These are phyloP conservation scores for Ophiostoma sp. DNA, from an alignment of 2,329 filamentous ascomycete species.

Conservation along the genomic window DNA sequence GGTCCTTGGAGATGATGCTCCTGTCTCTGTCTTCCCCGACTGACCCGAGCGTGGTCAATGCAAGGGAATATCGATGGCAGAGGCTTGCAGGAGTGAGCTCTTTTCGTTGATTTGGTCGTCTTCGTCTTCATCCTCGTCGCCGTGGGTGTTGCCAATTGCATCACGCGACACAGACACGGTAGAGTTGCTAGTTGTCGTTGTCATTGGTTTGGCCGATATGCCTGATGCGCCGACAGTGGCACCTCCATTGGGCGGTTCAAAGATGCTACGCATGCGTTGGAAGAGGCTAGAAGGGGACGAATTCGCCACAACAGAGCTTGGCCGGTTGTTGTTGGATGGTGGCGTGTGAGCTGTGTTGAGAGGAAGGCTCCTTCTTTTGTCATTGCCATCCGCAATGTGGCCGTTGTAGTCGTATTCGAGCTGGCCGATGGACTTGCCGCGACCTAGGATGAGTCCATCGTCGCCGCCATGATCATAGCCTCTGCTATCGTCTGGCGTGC, in stretches of 20 bases:
- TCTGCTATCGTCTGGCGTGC: constrained; percentile 18
- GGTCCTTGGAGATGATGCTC: constrained; percentile 24
- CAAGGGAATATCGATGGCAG: constrained; percentile 18
- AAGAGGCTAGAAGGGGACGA: constrained; percentile 38
- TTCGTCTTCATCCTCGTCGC: constrained; percentile 27
- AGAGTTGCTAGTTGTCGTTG: neutral
- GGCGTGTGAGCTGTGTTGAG: neutral
- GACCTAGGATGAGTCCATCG: constrained; percentile 28
- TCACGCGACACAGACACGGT: constrained; percentile 25
- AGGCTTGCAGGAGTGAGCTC: constrained; percentile 36
- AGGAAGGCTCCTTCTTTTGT: constrained; percentile 6
- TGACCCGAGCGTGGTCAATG: constrained; percentile 44
- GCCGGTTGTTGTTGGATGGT: constrained; percentile 9
- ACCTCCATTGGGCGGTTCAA: constrained; percentile 36
- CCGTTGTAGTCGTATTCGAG: constrained; percentile 34
- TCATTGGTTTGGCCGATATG: neutral
- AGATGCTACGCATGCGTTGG: constrained; percentile 45
- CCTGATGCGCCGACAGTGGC: neutral
- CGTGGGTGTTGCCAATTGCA: constrained; percentile 23
- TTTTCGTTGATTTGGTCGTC: constrained; percentile 35
- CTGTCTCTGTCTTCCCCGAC: neutral
- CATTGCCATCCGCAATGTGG: constrained; percentile 17
- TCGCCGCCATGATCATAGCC: constrained; percentile 26
- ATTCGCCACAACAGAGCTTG: constrained; percentile 26
- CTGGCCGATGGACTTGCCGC: constrained; percentile 4